These are phyloP conservation scores for Neurospora sp. DNA, from an alignment of 495 filamentous ascomycete genomes.

Conservation along the genomic window DNA sequence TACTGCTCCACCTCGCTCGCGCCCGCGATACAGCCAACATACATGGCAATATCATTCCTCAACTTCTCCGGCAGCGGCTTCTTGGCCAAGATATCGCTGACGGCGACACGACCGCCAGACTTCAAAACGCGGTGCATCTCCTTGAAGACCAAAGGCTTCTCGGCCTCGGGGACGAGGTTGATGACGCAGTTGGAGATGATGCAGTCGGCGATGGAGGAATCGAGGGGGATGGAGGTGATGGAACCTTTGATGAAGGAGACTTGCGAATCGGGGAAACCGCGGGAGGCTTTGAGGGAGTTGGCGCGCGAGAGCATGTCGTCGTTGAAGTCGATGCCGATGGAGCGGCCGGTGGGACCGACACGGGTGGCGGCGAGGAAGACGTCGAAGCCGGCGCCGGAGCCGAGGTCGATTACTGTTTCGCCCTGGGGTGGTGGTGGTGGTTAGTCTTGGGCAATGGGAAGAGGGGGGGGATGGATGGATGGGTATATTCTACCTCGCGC, in stretches of 20 bases:
- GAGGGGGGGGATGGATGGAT: neutral
- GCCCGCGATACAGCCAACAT: conserved; percentile 53
- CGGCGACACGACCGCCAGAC: conserved; percentile 49
- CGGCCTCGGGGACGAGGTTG: conserved; percentile 49
- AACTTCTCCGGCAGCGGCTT: conserved; percentile 41
- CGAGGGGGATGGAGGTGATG: conserved; percentile 44
- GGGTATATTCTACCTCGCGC: conserved; percentile 27
- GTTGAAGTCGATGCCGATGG: conserved; percentile 60
- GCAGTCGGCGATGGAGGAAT: conserved; percentile 37
- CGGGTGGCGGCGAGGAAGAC: conserved; percentile 49
- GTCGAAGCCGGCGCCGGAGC: conserved; percentile 55
- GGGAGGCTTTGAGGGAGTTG: conserved; percentile 30
- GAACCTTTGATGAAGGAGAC: conserved; percentile 40
- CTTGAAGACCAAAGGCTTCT: conserved; percentile 47
- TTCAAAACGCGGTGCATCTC: conserved; percentile 55
- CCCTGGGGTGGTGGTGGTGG: conserved; percentile 25
- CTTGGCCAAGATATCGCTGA: conserved; percentile 54
- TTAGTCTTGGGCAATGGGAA: neutral
- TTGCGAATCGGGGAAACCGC: conserved; percentile 23
- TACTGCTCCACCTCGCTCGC: conserved; percentile 46
- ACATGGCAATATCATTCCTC: conserved; percentile 36
- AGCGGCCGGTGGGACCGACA: conserved; percentile 43
- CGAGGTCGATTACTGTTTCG: conserved; percentile 55
- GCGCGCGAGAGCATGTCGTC: conserved; percentile 52
- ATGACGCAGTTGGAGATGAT: conserved; percentile 51